Evolutionary conservation across 345 rosid species (phyloP).

Genomic region (Boechera divaricarpa): DNA sequence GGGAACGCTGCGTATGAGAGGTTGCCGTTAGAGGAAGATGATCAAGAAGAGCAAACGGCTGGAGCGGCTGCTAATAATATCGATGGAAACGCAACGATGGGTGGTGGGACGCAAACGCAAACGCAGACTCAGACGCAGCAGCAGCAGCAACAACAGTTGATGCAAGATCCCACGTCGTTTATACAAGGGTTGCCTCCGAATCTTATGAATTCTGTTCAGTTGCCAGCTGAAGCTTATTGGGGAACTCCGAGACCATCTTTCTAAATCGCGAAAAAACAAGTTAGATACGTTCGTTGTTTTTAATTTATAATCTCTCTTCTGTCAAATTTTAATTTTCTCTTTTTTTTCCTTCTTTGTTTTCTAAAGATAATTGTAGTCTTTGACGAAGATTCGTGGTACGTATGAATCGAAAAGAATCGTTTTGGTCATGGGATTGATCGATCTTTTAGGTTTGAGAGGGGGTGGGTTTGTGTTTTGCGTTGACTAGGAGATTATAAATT

Average conservation of each 20-base stretch:
- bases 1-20: conserved; percentile 98
- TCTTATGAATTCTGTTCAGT: conserved; percentile 76
- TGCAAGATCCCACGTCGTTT: conserved; percentile 74
- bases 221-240: conserved; percentile 74
- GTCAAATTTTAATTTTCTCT: conserved; percentile 19
- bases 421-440: conserved; percentile 32
- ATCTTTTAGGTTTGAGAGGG: conserved; percentile 31
- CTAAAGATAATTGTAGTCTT: conserved; percentile 44
- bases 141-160: conserved; percentile 53
- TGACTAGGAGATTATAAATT: conserved; percentile 30
- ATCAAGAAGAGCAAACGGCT: conserved; percentile 48
- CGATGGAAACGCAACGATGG: conserved; percentile 46
- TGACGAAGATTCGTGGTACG: conserved; percentile 40
- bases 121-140: conserved; percentile 48
- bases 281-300: conserved; percentile 31
- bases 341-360: conserved; percentile 12
- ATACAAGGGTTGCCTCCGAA: conserved; percentile 79
- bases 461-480: conserved; percentile 24
- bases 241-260: conserved; percentile 67
- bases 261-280: conserved; percentile 30
- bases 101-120: conserved; percentile 52
- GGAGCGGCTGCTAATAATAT: conserved; percentile 39
- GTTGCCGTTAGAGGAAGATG: conserved; percentile 83
- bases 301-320: conserved; percentile 24
- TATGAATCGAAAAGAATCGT: conserved; percentile 34